These are phyloP conservation scores for Trichoderma sp. DNA, from an alignment of 2,329 filamentous ascomycete genomes.

Conservation along the genomic window DNA sequence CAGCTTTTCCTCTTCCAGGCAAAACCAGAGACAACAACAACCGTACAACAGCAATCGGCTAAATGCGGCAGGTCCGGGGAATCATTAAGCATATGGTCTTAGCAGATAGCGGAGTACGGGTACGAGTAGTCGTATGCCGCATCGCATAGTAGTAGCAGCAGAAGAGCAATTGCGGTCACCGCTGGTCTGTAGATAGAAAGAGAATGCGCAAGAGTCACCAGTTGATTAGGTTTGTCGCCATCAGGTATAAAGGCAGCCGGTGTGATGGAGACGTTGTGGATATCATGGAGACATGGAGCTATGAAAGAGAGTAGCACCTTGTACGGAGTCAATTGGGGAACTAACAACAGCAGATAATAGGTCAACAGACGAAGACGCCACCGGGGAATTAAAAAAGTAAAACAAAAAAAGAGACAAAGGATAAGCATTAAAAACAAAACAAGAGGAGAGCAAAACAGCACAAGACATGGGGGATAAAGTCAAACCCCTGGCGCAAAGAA, in stretches of 20 bases:
- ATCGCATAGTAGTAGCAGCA: neutral
- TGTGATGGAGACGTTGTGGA: conserved; percentile 13
- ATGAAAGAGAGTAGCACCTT: conserved; percentile 5
- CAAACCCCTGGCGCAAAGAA: neutral
- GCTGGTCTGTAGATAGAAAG: neutral
- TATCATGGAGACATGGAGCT: conserved; percentile 12
- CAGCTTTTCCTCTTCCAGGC: neutral
- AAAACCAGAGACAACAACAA: neutral
- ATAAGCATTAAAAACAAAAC: neutral
- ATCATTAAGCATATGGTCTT: conserved; percentile 3
- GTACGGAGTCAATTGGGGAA: conserved; percentile 9
- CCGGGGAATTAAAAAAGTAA: neutral
- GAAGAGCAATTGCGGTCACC: conserved; percentile 1
- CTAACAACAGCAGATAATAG: neutral
- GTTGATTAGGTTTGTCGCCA: neutral
- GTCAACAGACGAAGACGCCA: neutral
- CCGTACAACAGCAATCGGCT: conserved; percentile 6
- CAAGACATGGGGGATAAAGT: neutral
- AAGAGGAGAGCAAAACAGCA: neutral
- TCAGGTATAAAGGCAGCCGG: conserved; percentile 12
- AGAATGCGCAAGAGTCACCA: neutral
- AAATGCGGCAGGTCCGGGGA: conserved; percentile 19
- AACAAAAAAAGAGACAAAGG: neutral
- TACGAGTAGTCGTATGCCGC: neutral
- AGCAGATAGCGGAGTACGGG: neutral